A percentile compares a stretch with the other conserved stretches of the same genome.
Conservation (phyloP, 352 stramenopile genomes). For the Phytophthora palmivora region DNA sequence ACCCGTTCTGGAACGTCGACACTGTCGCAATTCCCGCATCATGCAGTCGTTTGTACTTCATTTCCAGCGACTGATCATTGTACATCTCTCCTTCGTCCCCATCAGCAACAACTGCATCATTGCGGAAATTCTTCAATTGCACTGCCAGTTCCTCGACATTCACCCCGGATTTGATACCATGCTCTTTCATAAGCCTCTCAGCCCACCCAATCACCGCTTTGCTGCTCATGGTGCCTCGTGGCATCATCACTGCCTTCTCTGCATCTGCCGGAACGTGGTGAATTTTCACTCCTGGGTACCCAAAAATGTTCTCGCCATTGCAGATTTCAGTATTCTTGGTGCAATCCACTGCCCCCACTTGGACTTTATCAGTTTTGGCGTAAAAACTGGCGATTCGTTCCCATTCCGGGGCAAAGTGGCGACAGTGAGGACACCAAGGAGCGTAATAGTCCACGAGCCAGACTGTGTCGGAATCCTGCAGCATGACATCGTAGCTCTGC, state of each 20-base stretch:
- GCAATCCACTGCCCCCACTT: conserved; percentile 83
- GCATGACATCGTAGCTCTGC: conserved; percentile 50
- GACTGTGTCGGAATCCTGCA: conserved; percentile 58
- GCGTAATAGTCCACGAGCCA: conserved; percentile 90
- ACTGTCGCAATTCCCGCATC: conserved; percentile 72
- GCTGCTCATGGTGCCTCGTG: conserved; percentile 40
- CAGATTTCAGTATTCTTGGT: conserved; percentile 64
- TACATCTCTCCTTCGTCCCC: conserved; percentile 26
- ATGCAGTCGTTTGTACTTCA: conserved; percentile 74
- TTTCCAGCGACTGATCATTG: conserved; percentile 55
- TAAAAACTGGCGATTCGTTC: conserved; percentile 81
- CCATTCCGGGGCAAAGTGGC: conserved; percentile 76
- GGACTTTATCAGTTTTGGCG: conserved; percentile 52
- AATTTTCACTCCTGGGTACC: conserved; percentile 75
- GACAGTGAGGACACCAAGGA: conserved; percentile 86
- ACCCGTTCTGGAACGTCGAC: conserved; percentile 76
- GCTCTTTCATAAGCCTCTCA: conserved; percentile 60
- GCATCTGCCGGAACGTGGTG: conserved; percentile 65
- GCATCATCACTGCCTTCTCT: conserved; percentile 34
- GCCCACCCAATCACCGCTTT: conserved; percentile 69
- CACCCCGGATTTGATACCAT: conserved; percentile 62
- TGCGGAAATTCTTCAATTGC: conserved; percentile 56
- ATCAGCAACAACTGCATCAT: conserved; percentile 37
- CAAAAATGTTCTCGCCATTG: conserved; percentile 63
- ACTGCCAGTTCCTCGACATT: conserved; percentile 50